Base-by-base conservation (phyloP, 257 asterid species). In the Solanum rostratum region DNA sequence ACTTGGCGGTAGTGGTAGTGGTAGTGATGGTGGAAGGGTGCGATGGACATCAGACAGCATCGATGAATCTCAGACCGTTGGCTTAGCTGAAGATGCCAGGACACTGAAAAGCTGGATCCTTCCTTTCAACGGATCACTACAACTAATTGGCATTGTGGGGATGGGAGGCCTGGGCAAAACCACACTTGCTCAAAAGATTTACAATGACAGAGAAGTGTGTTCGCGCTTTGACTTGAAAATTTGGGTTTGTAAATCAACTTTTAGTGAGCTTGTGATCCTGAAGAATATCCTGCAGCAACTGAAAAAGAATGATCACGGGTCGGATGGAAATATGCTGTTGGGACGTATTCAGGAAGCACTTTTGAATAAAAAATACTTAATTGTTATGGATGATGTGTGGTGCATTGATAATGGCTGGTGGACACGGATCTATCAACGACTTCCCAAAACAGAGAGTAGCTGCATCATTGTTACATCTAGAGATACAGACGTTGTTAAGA, bases 341-440 rank as follows among this genome's bases (percentile, higher is more conserved):
- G 66, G 24, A 30, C 69, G n/a, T 79, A 83, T 88, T 15, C 10
- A n/a, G 16, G 29, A 85, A 33, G 3, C 33, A 66, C 88, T 88
- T 19, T 49, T 73, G 24, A 30, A 79, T 4, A 83, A 69, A 24
- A 46, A 84, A 2, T 85, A 83, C 55, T 80, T 87, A 14, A 85
- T 85, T 41, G 86, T 87, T 80, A 39, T 87, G 39, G 90, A 85
- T 85, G 90, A 87, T 49, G 88, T 87, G 22, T 87, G 90, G 88
- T 76, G 69, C 62, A 66, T 20, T 18, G 53, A 33, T 12, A 84
- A 79, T 41, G 86, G 88, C 46, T 85, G 88, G 88, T 85, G 88
- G 88, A 59, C 29, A 9, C 41, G 24, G 54, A 69, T 87, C 76
- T 50, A 57, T 0, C 11, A 5, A 0, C 88, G 82, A 8, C 30